Base-by-base conservation (phyloP, 306 rosid species). In the Prunus mongolica region DNA sequence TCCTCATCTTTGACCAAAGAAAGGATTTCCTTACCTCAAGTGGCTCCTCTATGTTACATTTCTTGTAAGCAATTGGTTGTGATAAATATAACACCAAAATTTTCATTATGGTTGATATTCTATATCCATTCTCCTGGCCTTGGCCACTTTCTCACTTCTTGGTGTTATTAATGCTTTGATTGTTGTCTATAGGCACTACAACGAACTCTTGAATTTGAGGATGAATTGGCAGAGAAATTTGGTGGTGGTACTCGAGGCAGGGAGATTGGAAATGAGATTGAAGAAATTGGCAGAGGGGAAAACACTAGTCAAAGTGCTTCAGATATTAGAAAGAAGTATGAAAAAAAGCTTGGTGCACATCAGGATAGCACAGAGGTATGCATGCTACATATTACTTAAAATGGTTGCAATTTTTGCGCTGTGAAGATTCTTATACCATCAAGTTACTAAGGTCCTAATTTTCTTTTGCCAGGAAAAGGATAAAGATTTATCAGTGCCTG, bases 151-250 rank as follows among this genome's bases (percentile, higher is more conserved):
- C n/a, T 27, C 46, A 60, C 46, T 45, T 69, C 8, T 32, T 73
- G 67, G 52, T 46, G 57, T 47, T 65, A 19, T 65, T 71, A 44
- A 67, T 74, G 27, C n/a, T 54, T 51, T 78, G 51, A 47, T 73
- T 79, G 44, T 79, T 77, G 30, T 76, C 76, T 89, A 30, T 84
- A 95, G 99, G 98, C 98, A 72, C 87, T 95, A 74, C 99, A 95
- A 73, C 84, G 98, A 79, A 95, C 99, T 78, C 87, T 92, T 77
- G 98, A 95, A 81, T 95, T 95, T 88, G 99, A 95, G 83, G 98
- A 95, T 86, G 99, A 95, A 82, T 82, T 95, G 80, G 99, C 99
- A 62, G 99, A 92, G 80, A 95, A 95, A 84, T 95, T 95, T 79
- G 99, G 98, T 22, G 99, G 93, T 80, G 97, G 99, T 51, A 72